phyloP scores from a whole-genome alignment of 2,329 filamentous ascomycete species.

The Leptographium lundbergii region DNA sequence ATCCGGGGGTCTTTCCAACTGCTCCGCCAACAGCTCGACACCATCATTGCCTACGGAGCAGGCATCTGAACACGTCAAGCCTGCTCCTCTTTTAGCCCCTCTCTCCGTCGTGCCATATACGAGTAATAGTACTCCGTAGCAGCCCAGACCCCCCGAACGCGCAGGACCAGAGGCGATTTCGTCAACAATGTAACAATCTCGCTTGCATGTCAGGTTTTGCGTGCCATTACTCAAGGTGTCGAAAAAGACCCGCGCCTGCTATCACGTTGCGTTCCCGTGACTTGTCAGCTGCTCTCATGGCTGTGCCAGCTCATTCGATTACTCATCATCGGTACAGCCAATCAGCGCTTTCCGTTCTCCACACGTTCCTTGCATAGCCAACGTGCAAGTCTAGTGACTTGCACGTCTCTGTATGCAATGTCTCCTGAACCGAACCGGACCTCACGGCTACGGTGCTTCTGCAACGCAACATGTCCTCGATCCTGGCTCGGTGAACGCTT shows the following conservation, averaged over 20 bases:
- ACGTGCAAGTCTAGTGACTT: not conserved
- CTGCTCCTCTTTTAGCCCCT: no score
- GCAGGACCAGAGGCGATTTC: not conserved
- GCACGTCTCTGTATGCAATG: not conserved
- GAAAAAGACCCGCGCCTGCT: no score
- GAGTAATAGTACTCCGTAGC: no score
- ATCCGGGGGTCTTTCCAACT: not conserved
- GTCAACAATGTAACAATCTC: no score
- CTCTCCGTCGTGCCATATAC: no score
- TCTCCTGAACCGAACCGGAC: not conserved
- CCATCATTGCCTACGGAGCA: no score
- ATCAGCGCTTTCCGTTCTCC: not conserved
- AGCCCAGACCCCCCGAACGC: no score
- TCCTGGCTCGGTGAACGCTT: not conserved
- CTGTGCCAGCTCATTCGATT: not conserved
- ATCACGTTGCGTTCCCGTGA: not conserved
- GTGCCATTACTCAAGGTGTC: no score
- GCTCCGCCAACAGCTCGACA: not conserved
- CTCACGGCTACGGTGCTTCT: not conserved
- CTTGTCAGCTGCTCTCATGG: not conserved
- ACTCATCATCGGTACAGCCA: not conserved
- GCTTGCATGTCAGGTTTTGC: no score
- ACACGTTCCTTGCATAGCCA: not conserved
- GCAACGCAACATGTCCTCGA: not conserved
- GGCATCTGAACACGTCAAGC: no score